phyloP scores from a whole-genome alignment of 2,329 filamentous ascomycete genomes.

The Fusarium clavum region DNA sequence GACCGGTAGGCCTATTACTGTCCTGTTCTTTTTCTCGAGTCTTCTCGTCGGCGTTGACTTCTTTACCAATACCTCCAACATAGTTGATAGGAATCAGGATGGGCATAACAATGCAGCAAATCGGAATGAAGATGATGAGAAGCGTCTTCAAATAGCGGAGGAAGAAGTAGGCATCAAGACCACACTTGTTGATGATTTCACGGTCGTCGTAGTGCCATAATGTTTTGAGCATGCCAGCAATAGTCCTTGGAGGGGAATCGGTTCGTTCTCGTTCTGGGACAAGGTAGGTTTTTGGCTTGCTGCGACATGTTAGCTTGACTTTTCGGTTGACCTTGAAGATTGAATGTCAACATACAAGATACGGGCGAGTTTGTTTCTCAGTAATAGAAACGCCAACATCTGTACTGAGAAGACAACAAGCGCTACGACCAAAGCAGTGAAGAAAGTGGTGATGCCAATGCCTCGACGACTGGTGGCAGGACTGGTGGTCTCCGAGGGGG shows the following conservation, averaged over 20 bases:
- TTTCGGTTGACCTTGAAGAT: background rate
- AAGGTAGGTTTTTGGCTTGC: conserved; percentile 85
- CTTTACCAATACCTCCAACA: conserved; percentile 73
- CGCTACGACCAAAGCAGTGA: conserved; percentile 73
- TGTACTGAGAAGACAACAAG: conserved; percentile 72
- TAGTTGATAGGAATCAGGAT: conserved; percentile 89
- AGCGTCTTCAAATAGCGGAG: conserved; percentile 83
- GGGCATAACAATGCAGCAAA: conserved; percentile 81
- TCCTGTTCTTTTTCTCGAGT: background rate
- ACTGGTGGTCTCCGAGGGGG: background rate
- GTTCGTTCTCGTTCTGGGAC: conserved; percentile 88
- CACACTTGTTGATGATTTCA: conserved; percentile 94
- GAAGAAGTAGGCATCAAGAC: conserved; percentile 97
- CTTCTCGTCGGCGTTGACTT: conserved; percentile 50
- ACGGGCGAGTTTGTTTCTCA: conserved; percentile 81
- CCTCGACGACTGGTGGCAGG: conserved; percentile 59
- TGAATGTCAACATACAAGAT: conserved; percentile 75
- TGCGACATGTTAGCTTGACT: conserved; percentile 48
- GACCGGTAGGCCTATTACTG: conserved; percentile 60
- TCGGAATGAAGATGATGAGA: conserved; percentile 90
- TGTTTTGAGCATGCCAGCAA: conserved; percentile 61
- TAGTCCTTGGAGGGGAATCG: conserved; percentile 73
- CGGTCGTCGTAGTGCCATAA: conserved; percentile 77
- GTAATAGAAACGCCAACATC: conserved; percentile 76
- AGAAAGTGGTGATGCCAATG: conserved; percentile 60